phyloP scores from a whole-genome alignment of 768 basidiomycete genomes.

The Strobilomyces dryophilus region DNA sequence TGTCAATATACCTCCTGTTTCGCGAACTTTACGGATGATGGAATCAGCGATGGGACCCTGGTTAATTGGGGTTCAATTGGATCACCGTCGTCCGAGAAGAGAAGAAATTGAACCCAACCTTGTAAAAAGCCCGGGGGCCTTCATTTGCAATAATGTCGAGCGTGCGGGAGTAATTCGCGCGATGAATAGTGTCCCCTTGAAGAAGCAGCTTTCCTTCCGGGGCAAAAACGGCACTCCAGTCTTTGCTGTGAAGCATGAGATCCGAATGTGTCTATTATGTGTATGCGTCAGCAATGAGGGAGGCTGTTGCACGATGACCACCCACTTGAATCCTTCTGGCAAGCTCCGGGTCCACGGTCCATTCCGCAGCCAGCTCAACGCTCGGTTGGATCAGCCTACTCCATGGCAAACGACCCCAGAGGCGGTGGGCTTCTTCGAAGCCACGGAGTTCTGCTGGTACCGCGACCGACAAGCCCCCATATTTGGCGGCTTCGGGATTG shows the following conservation, averaged over 20 bases:
- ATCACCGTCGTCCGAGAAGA: conserved; percentile 4
- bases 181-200: conserved; percentile 69
- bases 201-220: conserved; percentile 65
- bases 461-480: conserved; percentile 83
- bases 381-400: conserved; percentile 69
- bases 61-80: conserved; percentile 13
- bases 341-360: conserved; percentile 77
- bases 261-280: conserved; percentile 37
- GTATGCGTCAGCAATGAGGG: not conserved
- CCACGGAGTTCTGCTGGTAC: conserved; percentile 91
- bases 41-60: conserved; percentile 81
- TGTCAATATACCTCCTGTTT: conserved; percentile 77
- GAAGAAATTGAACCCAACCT: conserved; percentile 37
- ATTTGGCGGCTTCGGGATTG: conserved; percentile 48
- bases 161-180: conserved; percentile 75
- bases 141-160: conserved; percentile 67
- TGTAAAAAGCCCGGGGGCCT: conserved; percentile 82
- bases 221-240: conserved; percentile 84
- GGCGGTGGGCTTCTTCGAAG: conserved; percentile 73
- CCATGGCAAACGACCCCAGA: conserved; percentile 86
- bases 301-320: conserved; percentile 4
- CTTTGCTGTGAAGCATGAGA: conserved; percentile 63
- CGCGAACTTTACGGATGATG: conserved; percentile 63
- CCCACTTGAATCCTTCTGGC: conserved; percentile 66
- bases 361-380: conserved; percentile 69